These are phyloP conservation scores for Thielaviopsis populi DNA, from an alignment of 2,329 filamentous ascomycete species.

Conservation along the genomic window DNA sequence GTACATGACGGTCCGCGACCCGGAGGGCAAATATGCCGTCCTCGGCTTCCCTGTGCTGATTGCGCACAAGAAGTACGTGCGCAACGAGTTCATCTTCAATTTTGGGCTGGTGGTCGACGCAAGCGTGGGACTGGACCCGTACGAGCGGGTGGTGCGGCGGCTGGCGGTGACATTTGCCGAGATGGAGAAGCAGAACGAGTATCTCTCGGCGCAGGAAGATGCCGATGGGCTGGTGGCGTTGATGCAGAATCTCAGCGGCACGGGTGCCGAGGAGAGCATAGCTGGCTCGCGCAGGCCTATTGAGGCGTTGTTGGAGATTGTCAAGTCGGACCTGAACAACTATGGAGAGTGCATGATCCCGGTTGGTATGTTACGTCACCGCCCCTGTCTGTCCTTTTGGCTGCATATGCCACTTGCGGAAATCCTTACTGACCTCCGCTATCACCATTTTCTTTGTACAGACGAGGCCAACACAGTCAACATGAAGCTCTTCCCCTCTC, in stretches of 20 bases:
- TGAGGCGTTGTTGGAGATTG: slow-evolving; percentile 67
- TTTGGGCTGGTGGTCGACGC: slow-evolving; percentile 69
- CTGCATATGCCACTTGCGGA: not conserved
- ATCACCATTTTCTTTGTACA: slow-evolving; percentile 24
- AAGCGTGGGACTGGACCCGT: slow-evolving; percentile 55
- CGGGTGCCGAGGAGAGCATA: slow-evolving; percentile 13
- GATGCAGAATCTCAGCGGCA: slow-evolving; percentile 19
- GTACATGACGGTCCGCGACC: slow-evolving; percentile 64
- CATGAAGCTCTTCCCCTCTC: slow-evolving; percentile 84
- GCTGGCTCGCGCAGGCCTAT: slow-evolving; percentile 43
- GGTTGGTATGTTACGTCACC: slow-evolving; percentile 56
- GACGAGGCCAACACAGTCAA: slow-evolving; percentile 91
- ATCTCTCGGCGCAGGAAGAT: slow-evolving; percentile 48
- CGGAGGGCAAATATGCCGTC: slow-evolving; percentile 55
- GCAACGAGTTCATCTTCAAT: slow-evolving; percentile 98
- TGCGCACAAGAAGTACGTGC: slow-evolving; percentile 63
- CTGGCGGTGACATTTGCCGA: slow-evolving; percentile 74
- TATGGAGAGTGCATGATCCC: slow-evolving; percentile 98
- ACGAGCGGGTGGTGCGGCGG: slow-evolving; percentile 72
- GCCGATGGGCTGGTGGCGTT: slow-evolving; percentile 23
- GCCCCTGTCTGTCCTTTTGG: not conserved
- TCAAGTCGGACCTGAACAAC: slow-evolving; percentile 80
- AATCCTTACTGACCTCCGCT: not conserved
- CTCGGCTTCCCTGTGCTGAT: slow-evolving; percentile 85
- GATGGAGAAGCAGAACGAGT: slow-evolving; percentile 81